These are phyloP conservation scores for Immersiporthe knoxdaviesiana DNA, from an alignment of 2,329 filamentous ascomycete species.

Conservation along the genomic window DNA sequence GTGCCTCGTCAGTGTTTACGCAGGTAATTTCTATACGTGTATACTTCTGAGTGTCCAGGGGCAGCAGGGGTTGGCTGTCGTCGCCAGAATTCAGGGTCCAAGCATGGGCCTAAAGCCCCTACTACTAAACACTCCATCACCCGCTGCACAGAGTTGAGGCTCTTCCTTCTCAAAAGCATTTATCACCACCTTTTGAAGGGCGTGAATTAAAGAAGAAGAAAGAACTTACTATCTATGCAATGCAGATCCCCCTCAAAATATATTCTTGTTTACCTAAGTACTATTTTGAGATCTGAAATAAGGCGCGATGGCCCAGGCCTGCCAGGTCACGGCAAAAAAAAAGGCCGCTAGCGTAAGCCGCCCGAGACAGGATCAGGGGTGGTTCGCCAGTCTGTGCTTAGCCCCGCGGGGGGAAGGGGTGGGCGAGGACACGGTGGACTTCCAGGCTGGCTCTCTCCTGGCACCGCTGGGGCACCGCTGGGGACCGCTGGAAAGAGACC, in stretches of 20 bases:
- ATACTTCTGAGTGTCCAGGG: background rate
- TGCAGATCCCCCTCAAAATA: background rate
- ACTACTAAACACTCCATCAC: background rate
- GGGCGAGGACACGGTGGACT: background rate
- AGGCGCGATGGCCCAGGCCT: no score
- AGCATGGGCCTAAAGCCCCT: background rate
- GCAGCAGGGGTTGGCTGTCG: background rate
- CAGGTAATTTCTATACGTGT: no score
- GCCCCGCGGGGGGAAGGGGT: background rate
- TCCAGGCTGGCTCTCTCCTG: background rate
- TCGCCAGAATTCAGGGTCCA: background rate
- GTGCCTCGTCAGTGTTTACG: background rate
- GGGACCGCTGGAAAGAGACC: background rate
- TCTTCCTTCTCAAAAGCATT: background rate
- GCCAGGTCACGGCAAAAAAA: background rate
- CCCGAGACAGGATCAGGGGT: slow-evolving; percentile 3
- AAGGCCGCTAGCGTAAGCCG: slow-evolving; percentile 17
- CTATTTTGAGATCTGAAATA: slow-evolving; percentile 6
- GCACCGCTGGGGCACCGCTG: background rate
- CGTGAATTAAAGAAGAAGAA: no score
- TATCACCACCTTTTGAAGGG: no score
- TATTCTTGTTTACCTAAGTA: background rate
- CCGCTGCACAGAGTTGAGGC: background rate
- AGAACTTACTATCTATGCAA: background rate
- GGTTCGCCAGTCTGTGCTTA: slow-evolving; percentile 2